Base-by-base conservation (phyloP, 805 yeast species). In the Ogataea thermomethanolica region DNA sequence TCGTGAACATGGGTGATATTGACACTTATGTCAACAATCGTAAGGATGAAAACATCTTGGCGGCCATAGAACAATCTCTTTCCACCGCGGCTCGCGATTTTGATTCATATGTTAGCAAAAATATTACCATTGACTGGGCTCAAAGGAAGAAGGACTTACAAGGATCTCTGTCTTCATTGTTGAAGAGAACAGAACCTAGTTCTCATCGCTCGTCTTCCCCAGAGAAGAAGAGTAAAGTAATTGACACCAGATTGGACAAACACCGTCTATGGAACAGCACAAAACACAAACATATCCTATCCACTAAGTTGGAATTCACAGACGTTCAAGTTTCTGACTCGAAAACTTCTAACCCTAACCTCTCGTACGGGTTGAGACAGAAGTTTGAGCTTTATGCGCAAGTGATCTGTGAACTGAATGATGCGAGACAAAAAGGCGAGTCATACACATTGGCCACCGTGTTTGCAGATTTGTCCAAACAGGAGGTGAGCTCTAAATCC, bases 111-210 rank as follows among this genome's bases (percentile, higher is more conserved):
- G 79, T 91, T 44, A 79, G 73, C 51, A 77, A 79, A 46, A 85
- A 82, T 52, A 71, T 93, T 20, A 68, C 83, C 3, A 70, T 84
- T 34, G 96, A 90, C 60, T 93, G 98, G 97, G 78, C 78, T 42
- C 76, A 76, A 35, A 78, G 87, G 48, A 81, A 87, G 53, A 78
- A 79, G 46, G 84, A 81, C 51, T 73, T 91, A 33, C 76, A 85
- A 56, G 81, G 78, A 48, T 76, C 81, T 14, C 76, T 88, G 49
- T 91, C 95, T 1, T 69, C 78, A 14, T 62, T 74, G 11, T 50
- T 70, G 33, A 66, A 65, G 34, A 61, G 59, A 29, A 54, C 54
- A 5, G 43, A 43, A 17, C 25, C 54, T 3, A 29, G 54, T 4
- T 35, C 51, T 5, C 56, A 50, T 3, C 37, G 46, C 23, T 38